Base-by-base conservation (phyloP, 257 asterid species). In the Ocimum tenuiflorum region DNA sequence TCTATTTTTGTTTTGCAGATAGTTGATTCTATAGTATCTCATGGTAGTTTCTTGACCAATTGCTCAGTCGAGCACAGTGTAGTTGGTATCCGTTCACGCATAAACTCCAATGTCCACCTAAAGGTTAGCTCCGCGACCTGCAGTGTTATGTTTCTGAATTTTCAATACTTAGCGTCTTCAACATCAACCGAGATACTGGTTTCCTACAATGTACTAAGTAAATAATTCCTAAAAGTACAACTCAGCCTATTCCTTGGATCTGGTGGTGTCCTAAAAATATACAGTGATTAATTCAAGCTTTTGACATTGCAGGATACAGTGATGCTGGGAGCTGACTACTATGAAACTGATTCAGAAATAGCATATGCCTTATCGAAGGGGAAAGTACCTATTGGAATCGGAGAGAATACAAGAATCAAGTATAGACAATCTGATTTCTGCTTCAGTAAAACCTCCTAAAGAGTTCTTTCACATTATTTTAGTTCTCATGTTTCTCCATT, bases 241-340 rank as follows among this genome's bases (percentile, higher is more conserved):
- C 24, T n/a, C 42, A 13, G 39, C 8, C 39, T 36, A 36, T 23
- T 18, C 19, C 48, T 18, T 33, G n/a, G 49, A 49, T 49, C n/a
- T 64, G 19, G 50, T 48, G 18, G 48, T 12, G 31, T 31, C 18
- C 59, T 64, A 63, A 11, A 33, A 49, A 33, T 47, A 0, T 8
- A 17, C 17, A 5, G 18, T 33, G 48, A 20, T 23, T 22, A 14
- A 47, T 24, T 24, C 31, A 24, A 24, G 31, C 31, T 24, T 24
- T 24, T 24, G 53, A 42, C 3, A 50, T 52, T 75, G 75, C 79
- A 89, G 98, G 98, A 91, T 74, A 86, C 95, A 3, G 97, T 89
- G 75, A 89, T 91, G 98, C 89, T 91, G 41, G 97, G 97, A 17
- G 98, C 97, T 54, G 98, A 89, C 82, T 81, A 60, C 77, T 92